Conservation (phyloP, 352 stramenopile genomes). For the Pseudoperonospora humuli region DNA sequence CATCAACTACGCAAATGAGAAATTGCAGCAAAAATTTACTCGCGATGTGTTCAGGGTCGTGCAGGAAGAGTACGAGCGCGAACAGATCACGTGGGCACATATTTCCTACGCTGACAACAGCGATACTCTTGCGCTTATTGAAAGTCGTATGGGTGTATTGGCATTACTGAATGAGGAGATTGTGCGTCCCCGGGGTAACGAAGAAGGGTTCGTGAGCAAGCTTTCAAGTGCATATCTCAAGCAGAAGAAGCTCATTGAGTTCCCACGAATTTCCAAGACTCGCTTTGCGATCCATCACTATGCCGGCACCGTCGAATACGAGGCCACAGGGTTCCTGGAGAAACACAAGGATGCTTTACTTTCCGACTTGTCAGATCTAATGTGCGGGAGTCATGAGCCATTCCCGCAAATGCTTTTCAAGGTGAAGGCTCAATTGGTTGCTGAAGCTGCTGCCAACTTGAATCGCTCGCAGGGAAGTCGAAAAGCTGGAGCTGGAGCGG, state of each 20-base stretch:
- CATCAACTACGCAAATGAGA: slow-evolving; percentile 96
- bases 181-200: slow-evolving; percentile 64
- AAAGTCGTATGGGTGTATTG: slow-evolving; percentile 69
- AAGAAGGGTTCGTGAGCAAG: slow-evolving; percentile 60
- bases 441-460: slow-evolving; percentile 10
- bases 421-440: slow-evolving; percentile 30
- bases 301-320: slow-evolving; percentile 89
- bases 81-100: slow-evolving; percentile 72
- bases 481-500: slow-evolving; percentile 16
- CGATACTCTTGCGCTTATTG: slow-evolving; percentile 63
- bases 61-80: slow-evolving; percentile 52
- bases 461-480: slow-evolving; percentile 19
- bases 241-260: slow-evolving; percentile 57
- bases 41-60: slow-evolving; percentile 59
- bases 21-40: slow-evolving; percentile 86
- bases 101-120: slow-evolving; percentile 80
- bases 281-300: slow-evolving; percentile 93
- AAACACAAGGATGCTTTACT: slow-evolving; percentile 92
- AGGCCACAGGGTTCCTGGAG: slow-evolving; percentile 87
- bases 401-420: slow-evolving; percentile 59
- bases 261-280: slow-evolving; percentile 55
- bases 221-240: slow-evolving; percentile 38
- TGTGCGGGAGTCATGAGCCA: slow-evolving; percentile 38
- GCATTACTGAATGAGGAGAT: slow-evolving; percentile 83
- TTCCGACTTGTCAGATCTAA: slow-evolving; percentile 84